Conservation (phyloP, 1,284 basidiomycete species). For the Gomphus sp. region DNA sequence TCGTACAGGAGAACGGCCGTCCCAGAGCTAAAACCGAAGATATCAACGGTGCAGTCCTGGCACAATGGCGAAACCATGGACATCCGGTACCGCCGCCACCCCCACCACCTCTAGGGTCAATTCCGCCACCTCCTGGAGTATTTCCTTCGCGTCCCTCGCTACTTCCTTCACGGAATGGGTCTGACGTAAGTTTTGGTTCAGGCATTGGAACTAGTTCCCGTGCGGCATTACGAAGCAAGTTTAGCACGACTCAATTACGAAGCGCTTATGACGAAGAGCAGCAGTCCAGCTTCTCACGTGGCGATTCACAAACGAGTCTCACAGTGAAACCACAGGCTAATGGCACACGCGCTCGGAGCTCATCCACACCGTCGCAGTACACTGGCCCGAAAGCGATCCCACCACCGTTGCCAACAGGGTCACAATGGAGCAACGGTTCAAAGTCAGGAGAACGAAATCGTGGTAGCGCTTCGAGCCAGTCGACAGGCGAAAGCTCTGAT, state of each 20-base stretch:
- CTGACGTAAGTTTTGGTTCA: slow-evolving; percentile 43
- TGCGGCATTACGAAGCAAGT: slow-evolving; percentile 58
- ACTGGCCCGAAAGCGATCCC: slow-evolving; percentile 36
- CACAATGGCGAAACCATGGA: slow-evolving; percentile 46
- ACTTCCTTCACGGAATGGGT: slow-evolving; percentile 32
- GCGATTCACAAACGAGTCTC: slow-evolving; percentile 10
- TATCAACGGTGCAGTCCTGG: slow-evolving; percentile 51
- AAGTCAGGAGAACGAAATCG: slow-evolving; percentile 48
- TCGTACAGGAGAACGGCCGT: slow-evolving; percentile 37
- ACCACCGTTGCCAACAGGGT: slow-evolving; percentile 46
- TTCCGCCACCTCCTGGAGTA: slow-evolving; percentile 15
- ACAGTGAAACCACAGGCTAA: neutral
- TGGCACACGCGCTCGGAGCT: slow-evolving; percentile 47
- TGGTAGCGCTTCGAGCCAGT: slow-evolving; percentile 69
- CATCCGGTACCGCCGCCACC: slow-evolving; percentile 15
- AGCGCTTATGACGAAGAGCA: slow-evolving; percentile 38
- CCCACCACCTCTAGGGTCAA: slow-evolving; percentile 14
- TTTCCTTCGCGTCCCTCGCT: slow-evolving; percentile 34
- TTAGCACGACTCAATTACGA: slow-evolving; percentile 57
- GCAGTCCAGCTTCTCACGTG: slow-evolving; percentile 5
- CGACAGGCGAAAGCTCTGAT: slow-evolving; percentile 67
- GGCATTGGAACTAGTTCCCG: slow-evolving; percentile 25
- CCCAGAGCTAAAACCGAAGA: slow-evolving; percentile 70
- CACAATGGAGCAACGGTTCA: slow-evolving; percentile 42
- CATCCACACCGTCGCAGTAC: slow-evolving; percentile 27